These are phyloP conservation scores for Coffea eugenioides DNA, from an alignment of 257 asterid genomes.

Conservation along the genomic window DNA sequence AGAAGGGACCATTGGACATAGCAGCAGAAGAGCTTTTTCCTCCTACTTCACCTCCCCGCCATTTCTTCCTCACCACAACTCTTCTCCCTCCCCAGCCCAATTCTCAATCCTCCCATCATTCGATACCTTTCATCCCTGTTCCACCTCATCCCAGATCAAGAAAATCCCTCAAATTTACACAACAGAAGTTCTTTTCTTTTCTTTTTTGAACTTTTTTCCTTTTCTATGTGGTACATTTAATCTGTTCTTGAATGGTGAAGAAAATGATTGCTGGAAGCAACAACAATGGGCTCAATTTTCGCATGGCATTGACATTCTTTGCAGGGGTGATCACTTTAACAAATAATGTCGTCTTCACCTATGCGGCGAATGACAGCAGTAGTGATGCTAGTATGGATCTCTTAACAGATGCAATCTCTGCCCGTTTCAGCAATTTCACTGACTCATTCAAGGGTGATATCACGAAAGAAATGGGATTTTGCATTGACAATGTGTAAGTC, in stretches of 20 bases:
- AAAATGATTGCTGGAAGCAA: neutral
- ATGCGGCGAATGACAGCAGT: neutral
- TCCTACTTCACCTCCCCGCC: slow-evolving; percentile 85
- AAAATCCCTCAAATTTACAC: neutral
- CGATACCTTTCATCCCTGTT: neutral
- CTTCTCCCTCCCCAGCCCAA: slow-evolving; percentile 17
- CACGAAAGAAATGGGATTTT: slow-evolving; percentile 44
- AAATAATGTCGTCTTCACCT: neutral
- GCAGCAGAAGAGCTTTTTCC: neutral
- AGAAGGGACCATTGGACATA: neutral
- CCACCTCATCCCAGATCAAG: neutral
- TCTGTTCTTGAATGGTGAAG: neutral
- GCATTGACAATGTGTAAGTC: slow-evolving; percentile 70
- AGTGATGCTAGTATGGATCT: slow-evolving; percentile 42
- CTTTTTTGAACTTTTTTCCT: no score
- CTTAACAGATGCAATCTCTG: slow-evolving; percentile 46
- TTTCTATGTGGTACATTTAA: neutral
- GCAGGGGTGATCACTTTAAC: neutral
- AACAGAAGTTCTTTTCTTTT: no score
- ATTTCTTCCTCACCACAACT: slow-evolving; percentile 47
- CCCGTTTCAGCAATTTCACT: slow-evolving; percentile 63
- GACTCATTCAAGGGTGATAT: slow-evolving; percentile 48
- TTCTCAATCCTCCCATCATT: slow-evolving; percentile 4
- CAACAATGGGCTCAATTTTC: neutral
- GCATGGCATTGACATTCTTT: neutral